Percentiles rank a stretch among this genome's conserved stretches.
phyloP scores from a whole-genome alignment of 805 yeast species.

The Sugiyamaella qingdaonensis region DNA sequence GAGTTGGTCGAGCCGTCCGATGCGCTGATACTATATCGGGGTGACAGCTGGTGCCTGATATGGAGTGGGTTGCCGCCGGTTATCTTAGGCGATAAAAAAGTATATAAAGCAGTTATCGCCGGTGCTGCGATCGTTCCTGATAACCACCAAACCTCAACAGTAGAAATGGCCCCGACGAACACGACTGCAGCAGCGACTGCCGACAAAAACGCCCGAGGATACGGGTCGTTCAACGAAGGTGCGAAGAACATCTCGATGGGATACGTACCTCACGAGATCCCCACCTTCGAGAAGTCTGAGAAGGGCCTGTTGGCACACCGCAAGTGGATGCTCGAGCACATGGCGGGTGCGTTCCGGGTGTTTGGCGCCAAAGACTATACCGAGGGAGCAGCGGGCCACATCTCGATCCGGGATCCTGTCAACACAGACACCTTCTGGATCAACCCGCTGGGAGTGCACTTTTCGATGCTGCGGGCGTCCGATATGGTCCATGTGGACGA shows the following conservation, averaged over 20 bases:
- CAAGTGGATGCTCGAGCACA: slow-evolving; percentile 58
- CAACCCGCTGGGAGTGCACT: slow-evolving; percentile 81
- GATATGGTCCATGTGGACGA: slow-evolving; percentile 63
- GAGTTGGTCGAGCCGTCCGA: too few species aligned
- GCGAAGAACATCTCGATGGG: slow-evolving; percentile 54
- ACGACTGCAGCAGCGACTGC: not conserved
- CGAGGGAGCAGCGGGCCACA: slow-evolving; percentile 84
- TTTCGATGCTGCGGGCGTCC: slow-evolving; percentile 52
- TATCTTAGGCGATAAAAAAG: not conserved
- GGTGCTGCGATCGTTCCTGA: not conserved
- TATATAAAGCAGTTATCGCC: not conserved
- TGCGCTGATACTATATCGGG: too few species aligned
- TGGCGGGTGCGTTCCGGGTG: slow-evolving; percentile 81
- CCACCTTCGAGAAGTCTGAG: slow-evolving; percentile 45
- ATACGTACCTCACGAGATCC: slow-evolving; percentile 46
- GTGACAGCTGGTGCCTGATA: not conserved
- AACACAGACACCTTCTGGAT: slow-evolving; percentile 83
- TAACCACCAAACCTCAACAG: not conserved
- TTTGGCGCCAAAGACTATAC: slow-evolving; percentile 74
- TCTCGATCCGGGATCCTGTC: slow-evolving; percentile 79
- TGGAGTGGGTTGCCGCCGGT: not conserved
- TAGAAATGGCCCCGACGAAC: slow-evolving; percentile 8
- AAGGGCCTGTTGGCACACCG: slow-evolving; percentile 37
- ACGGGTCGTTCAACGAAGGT: slow-evolving; percentile 34
- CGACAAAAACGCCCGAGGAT: slow-evolving; percentile 11